A percentile compares a stretch with the other conserved stretches of the same genome.
These are phyloP conservation scores for Boletus smithii DNA, from an alignment of 1,284 basidiomycete genomes.

Conservation along the genomic window DNA sequence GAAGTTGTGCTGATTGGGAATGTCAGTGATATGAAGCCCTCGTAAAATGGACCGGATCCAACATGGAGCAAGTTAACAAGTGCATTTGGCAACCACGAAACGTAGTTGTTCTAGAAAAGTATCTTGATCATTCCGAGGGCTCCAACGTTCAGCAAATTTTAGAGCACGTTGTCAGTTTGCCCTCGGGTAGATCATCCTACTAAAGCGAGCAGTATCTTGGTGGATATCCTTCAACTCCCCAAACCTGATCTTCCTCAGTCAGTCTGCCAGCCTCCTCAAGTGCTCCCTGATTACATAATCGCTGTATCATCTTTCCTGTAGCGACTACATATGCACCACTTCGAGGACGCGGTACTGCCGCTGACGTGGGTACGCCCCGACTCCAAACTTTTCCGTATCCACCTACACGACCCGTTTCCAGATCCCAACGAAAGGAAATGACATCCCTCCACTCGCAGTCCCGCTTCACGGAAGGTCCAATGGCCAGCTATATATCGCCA, in stretches of 20 bases:
- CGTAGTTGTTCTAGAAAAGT: background rate
- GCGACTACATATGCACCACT: constrained; percentile 8
- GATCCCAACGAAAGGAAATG: constrained; percentile 21
- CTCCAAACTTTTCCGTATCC: background rate
- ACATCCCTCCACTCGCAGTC: constrained; percentile 24
- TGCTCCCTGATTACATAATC: too few relatives aligned
- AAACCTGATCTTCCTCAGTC: background rate
- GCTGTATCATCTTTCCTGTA: too few relatives aligned
- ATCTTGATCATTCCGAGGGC: constrained; percentile 12
- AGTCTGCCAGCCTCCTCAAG: too few relatives aligned
- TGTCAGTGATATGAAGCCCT: too few relatives aligned
- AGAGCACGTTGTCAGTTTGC: background rate
- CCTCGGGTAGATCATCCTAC: background rate
- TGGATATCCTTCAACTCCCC: background rate
- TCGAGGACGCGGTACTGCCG: constrained; percentile 8
- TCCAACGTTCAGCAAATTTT: background rate
- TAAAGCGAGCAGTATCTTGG: background rate
- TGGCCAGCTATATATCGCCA: constrained; percentile 21
- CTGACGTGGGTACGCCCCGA: constrained; percentile 19
- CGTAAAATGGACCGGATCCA: background rate
- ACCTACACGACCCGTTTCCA: background rate
- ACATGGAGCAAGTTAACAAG: background rate
- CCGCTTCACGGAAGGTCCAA: constrained; percentile 8
- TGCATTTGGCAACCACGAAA: background rate
- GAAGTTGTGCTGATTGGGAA: too few relatives aligned